Conservation (phyloP, 768 basidiomycete species). For the Phylloporus sp. region DNA sequence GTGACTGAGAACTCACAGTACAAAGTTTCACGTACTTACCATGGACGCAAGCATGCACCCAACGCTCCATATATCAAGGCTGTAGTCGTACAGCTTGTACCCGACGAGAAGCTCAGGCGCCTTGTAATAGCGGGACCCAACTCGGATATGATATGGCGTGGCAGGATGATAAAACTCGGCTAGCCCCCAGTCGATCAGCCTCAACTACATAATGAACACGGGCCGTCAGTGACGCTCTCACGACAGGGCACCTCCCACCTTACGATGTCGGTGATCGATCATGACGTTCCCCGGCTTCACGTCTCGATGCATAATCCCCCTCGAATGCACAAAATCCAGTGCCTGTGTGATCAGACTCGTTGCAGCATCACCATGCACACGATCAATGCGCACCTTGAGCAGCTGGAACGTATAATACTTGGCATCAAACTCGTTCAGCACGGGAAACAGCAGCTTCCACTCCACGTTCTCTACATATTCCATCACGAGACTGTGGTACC, state of each 20-base stretch:
- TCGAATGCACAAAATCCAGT: constrained; percentile 66
- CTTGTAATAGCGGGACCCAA: constrained; percentile 71
- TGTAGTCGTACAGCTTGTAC: constrained; percentile 70
- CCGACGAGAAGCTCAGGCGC: constrained; percentile 70
- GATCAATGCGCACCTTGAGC: constrained; percentile 39
- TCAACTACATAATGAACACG: constrained; percentile 33
- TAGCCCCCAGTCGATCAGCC: constrained; percentile 72
- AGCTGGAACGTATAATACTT: constrained; percentile 67
- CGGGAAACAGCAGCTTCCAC: constrained; percentile 56
- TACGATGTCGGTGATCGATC: constrained; percentile 62
- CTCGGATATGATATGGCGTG: constrained; percentile 68
- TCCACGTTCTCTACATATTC: constrained; percentile 68
- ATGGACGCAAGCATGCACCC: constrained; percentile 75
- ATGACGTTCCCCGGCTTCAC: constrained; percentile 71
- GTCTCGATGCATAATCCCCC: constrained; percentile 70
- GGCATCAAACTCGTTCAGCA: constrained; percentile 60
- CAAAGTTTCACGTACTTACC: constrained; percentile 38
- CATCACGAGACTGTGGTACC: constrained; percentile 63
- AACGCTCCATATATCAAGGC: constrained; percentile 68
- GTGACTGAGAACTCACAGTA: background rate
- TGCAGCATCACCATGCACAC: background rate
- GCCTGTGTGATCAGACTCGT: too few relatives aligned
- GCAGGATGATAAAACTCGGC: constrained; percentile 74
- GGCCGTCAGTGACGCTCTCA: background rate
- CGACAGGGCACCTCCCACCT: constrained; percentile 36